Evolutionary conservation across 2,329 filamentous ascomycete species (phyloP), one percentile per base, ranked within the genome.

Genomic region (Apiospora arundinis): DNA sequence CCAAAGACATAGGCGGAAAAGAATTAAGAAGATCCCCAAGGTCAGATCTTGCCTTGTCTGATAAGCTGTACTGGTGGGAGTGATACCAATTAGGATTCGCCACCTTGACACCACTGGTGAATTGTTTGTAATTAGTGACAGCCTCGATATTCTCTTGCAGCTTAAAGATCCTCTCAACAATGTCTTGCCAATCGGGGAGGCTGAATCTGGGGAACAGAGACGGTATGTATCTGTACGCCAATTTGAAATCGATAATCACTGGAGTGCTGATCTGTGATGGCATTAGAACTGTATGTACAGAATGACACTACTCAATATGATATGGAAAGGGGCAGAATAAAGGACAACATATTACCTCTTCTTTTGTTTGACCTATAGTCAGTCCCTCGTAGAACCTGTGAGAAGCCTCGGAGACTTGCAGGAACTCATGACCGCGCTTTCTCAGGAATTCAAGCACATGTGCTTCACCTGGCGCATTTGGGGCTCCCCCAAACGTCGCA

Each of bases 321-420:
- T n/a, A n/a, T n/a, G n/a, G n/a, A n/a, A n/a, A n/a, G n/a, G n/a
- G n/a, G n/a, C 6, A 32, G 32, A 32, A 32, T 1, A 42, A n/a
- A 25, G 18, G 14, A 7, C 18, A 25, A 16, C 32, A 32, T 32
- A 6, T 18, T 42, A 67, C 63, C 63, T 67, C 37, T 67, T 44
- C 37, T 11, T 28, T 16, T 0, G 1, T 9, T 11, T 18, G n/a
- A 0, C 63, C 63, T 67, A 67, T 4, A 44, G 37, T 44, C 9
- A 75, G 69, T 1, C 80, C 78, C 18, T 77, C 74, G 46, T 81
- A 80, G 7, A 75, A 72, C 72, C 76, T 76, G 48, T 81, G 77
- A 21, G 77, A 77, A 5, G 75, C 72, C 1, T 60, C 67, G 0
- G 74, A 76, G 3, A 75, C 68, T 18, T 77, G 72, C 1, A 78